Base-by-base conservation (phyloP, 805 yeast genomes). In the Pichia ethanolica region DNA sequence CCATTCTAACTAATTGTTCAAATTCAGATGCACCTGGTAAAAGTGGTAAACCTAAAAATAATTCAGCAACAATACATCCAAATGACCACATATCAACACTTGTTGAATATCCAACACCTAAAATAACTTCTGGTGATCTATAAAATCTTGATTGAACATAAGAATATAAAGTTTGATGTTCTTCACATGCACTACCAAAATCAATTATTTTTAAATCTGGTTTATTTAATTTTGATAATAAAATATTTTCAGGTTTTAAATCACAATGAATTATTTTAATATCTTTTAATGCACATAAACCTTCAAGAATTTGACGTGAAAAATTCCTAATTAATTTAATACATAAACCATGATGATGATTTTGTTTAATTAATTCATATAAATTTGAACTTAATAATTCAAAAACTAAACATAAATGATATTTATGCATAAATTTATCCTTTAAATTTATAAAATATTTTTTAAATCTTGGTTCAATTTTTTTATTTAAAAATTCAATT, bases 21-120 rank as follows among this genome's bases (percentile, higher is more conserved):
- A 83, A 93, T 66, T 93, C 99, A 0, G 96, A 86, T 4, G 89
- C 77, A 4, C 99, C 99, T 0, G 99, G 97, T 59, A 91, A 89
- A 56, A 91, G 73, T 1, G 99, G 99, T 49, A 91, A 73, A 1
- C 99, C 99, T 46, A 91, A 59, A 49, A 77, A 78, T 40, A 78
- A 60, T 54, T 78, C 83, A 1, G 81, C 82, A 27, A 78, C 77
- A 27, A 78, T 78, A 61, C 83, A 78, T 10, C 83, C 83, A 11
- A 78, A 63, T 5, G 81, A 76, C 83, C 83, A 78, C 82, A 78
- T 89, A 64, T 91, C 99, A 47, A 93, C 91, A 7, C 96, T 81
- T 9, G 95, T 80, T 0, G 96, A 86, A 62, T 93, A 91, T 5
- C 96, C 96, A 41, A 91, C 71, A 0, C 99, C 98, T 25, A 91